A percentile compares a stretch with the other conserved stretches of the same genome.
These are phyloP conservation scores for Naganishia albida DNA, from an alignment of 1,284 basidiomycete genomes.

Conservation along the genomic window DNA sequence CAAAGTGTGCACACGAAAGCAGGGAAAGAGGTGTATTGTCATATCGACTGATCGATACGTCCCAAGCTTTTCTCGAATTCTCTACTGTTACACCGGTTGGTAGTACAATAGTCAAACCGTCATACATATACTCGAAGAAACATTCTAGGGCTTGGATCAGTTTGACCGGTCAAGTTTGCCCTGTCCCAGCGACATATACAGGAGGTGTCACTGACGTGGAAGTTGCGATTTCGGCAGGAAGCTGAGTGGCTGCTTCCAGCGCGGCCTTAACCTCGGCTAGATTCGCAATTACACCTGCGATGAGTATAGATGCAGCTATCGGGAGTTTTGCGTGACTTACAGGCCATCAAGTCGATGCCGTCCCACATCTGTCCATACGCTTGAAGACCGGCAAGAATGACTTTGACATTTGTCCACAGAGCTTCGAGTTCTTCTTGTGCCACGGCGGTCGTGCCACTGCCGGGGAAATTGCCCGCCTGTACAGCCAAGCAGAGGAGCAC, in stretches of 20 bases:
- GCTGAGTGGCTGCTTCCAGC: conserved; percentile 42
- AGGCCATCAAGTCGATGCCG: conserved; percentile 53
- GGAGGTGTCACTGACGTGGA: background rate
- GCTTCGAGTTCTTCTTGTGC: conserved; percentile 48
- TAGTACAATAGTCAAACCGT: no score
- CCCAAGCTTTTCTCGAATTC: no score
- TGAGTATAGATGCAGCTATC: background rate
- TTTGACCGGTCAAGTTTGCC: no score
- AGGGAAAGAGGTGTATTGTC: background rate
- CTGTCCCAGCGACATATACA: background rate
- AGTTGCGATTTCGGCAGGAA: conserved; percentile 40
- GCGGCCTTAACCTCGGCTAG: conserved; percentile 47
- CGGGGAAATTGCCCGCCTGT: conserved; percentile 45
- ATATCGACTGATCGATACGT: no score
- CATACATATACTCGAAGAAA: no score
- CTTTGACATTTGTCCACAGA: conserved; percentile 53
- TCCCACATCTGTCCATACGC: conserved; percentile 55
- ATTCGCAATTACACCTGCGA: background rate
- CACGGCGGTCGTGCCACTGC: conserved; percentile 33
- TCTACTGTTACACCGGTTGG: no score
- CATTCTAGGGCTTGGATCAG: no score
- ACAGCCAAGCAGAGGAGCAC: conserved; percentile 52
- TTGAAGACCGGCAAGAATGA: conserved; percentile 53
- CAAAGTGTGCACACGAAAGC: background rate
- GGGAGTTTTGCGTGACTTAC: conserved; percentile 39